A percentile compares a stretch with the other conserved stretches of the same genome.
These are phyloP conservation scores for Pseudopyrenochaeta lycopersici DNA, from an alignment of 2,329 filamentous ascomycete species.

Conservation along the genomic window DNA sequence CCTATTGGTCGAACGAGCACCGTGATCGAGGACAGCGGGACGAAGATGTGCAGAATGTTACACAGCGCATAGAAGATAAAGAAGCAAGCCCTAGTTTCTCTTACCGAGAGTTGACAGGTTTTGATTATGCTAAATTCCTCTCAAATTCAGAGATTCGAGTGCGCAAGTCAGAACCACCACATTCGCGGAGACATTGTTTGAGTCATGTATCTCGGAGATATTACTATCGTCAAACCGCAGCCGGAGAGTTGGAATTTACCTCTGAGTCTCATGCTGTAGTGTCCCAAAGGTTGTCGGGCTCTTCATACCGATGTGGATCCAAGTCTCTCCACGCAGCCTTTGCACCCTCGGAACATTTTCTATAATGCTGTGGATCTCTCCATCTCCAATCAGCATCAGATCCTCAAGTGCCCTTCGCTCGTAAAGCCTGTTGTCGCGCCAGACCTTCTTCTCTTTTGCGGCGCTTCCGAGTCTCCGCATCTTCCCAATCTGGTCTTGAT, in stretches of 20 bases:
- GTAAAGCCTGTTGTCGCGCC: conserved; percentile 56
- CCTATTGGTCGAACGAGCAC: conserved; percentile 15
- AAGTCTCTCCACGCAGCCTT: background rate
- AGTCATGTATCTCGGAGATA: too few species aligned
- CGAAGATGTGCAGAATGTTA: background rate
- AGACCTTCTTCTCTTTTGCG: conserved; percentile 58
- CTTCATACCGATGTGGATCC: background rate
- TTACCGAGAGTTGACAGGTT: background rate
- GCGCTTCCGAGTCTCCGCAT: conserved; percentile 47
- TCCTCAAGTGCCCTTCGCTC: conserved; percentile 3
- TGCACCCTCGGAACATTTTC: conserved; percentile 4
- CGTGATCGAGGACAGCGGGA: background rate
- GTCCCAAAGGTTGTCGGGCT: too few species aligned
- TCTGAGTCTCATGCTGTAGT: too few species aligned
- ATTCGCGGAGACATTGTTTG: too few species aligned
- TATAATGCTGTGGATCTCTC: background rate
- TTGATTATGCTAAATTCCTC: background rate
- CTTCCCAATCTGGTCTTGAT: conserved; percentile 50
- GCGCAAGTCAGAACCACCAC: too few species aligned
- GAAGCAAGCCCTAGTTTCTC: background rate
- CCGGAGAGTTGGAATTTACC: too few species aligned
- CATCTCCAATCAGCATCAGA: background rate
- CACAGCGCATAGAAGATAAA: background rate
- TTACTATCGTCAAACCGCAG: too few species aligned
- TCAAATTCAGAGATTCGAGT: background rate